Base-by-base conservation (phyloP, 176 grass and related monocot genomes). In the Zoysia pacifica region DNA sequence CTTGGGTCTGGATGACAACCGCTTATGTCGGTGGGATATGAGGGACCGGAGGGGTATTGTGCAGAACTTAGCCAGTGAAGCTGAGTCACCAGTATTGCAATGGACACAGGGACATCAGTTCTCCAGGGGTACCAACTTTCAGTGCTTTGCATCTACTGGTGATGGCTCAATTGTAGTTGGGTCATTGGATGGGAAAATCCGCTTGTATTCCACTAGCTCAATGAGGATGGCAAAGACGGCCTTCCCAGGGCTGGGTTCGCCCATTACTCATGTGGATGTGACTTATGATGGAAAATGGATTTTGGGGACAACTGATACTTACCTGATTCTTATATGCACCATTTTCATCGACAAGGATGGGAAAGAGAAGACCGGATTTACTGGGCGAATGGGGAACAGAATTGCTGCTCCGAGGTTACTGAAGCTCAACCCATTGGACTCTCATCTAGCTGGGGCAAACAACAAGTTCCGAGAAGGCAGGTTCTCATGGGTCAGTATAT, bases 201-300 rank as follows among this genome's bases (percentile, higher is more conserved):
- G 95, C 9, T 41, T 95, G 59, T 99, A 97, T 63, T 97, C 92
- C 2, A 94, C 83, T 56, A 92, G 87, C 54, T 97, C 94, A 12
- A 94, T 94, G 94, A 92, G 91, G 78, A 94, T 97, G 94, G 91
- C 94, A 0, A 97, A 97, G 87, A 97, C 94, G 0, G 91, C 87
- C 41, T 97, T 97, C 67, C 94, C 94, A 53, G 94, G 94, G 55
- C 81, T 97, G 12, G 94, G 94, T 19, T 92, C 91, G 0, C 94
- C 94, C 0, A 92, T 97, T 20, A 94, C 90, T 16, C 94, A 97
- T 74, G 94, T 97, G 0, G 94, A 97, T 61, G 94, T 97, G 13
- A 97, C 91, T 1, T 97, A 86, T 4, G 94, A 97, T 38, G 91
- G 94, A 0, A 97, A 85, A 28, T 97, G 94, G 91, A 92, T 97